These are phyloP conservation scores for Daedaleopsis nitida DNA, from an alignment of 768 basidiomycete genomes.

Conservation along the genomic window DNA sequence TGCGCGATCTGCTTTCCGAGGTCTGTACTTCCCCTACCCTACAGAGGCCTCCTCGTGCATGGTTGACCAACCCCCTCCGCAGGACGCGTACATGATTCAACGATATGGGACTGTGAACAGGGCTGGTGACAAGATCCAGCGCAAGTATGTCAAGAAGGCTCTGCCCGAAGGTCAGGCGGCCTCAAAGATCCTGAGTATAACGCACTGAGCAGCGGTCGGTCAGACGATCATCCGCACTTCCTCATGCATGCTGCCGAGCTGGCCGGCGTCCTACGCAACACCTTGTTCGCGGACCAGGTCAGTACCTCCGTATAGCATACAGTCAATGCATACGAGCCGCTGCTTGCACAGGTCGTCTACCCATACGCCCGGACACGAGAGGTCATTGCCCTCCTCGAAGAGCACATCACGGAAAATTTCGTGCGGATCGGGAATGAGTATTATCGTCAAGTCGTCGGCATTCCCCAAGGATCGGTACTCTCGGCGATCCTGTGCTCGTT, in stretches of 20 bases:
- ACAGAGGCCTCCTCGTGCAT: no score
- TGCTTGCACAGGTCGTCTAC: slow-evolving; percentile 55
- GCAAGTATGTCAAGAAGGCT: slow-evolving; percentile 61
- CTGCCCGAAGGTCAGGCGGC: slow-evolving; percentile 58
- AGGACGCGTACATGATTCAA: slow-evolving; percentile 77
- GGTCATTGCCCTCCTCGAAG: slow-evolving; percentile 74
- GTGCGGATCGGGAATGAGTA: slow-evolving; percentile 89
- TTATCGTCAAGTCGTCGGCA: slow-evolving; percentile 90
- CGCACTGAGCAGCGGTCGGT: not conserved
- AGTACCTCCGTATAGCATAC: not conserved
- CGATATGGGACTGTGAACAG: slow-evolving; percentile 68
- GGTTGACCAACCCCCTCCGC: not conserved
- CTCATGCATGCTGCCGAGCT: slow-evolving; percentile 67
- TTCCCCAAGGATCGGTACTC: slow-evolving; percentile 97
- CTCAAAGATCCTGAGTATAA: not conserved
- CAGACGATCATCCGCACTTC: slow-evolving; percentile 81
- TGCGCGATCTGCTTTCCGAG: slow-evolving; percentile 73
- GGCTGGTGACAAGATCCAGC: slow-evolving; percentile 55
- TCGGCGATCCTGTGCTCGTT: slow-evolving; percentile 91
- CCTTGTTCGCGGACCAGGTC: slow-evolving; percentile 87
- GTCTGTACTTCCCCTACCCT: slow-evolving; percentile 36
- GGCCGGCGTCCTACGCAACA: slow-evolving; percentile 66
- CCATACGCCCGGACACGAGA: slow-evolving; percentile 52
- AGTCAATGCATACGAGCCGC: not conserved
- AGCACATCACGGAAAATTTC: slow-evolving; percentile 91